phyloP scores from a whole-genome alignment of 345 rosid species.

The Cardamine resedifolia region DNA sequence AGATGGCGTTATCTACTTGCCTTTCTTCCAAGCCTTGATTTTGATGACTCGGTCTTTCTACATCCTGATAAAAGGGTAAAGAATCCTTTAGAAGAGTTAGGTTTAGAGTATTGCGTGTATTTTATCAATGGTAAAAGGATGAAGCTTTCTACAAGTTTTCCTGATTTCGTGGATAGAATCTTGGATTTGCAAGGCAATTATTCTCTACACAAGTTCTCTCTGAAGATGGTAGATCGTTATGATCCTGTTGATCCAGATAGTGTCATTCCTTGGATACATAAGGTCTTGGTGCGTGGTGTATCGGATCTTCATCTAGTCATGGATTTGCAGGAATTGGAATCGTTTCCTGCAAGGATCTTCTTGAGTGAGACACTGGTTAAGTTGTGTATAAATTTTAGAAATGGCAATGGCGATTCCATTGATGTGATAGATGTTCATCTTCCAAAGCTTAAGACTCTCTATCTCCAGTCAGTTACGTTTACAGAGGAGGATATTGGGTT shows the following conservation, averaged over 20 bases:
- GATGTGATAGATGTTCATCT: background rate
- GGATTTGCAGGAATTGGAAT: too few species aligned
- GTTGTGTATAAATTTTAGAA: background rate
- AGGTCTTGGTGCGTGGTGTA: conserved; percentile 13
- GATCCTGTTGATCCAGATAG: background rate
- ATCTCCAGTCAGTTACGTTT: background rate
- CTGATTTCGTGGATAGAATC: conserved; percentile 12
- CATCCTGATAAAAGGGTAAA: background rate
- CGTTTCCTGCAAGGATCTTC: background rate
- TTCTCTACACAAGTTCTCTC: conserved; percentile 1
- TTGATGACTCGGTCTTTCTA: background rate
- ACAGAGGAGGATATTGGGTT: background rate
- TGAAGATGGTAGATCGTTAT: background rate
- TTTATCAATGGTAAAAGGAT: background rate
- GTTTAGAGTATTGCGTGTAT: background rate
- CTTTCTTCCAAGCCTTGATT: conserved; percentile 3
- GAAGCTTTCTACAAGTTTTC: background rate
- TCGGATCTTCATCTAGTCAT: background rate
- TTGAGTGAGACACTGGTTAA: conserved; percentile 9
- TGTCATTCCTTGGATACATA: conserved; percentile 4
- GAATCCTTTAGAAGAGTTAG: background rate
- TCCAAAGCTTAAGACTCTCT: conserved; percentile 20
- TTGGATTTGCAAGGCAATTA: background rate
- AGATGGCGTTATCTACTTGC: conserved; percentile 7
- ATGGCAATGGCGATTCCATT: background rate